These are phyloP conservation scores for Pterulicium gracile DNA, from an alignment of 1,284 basidiomycete species.

Conservation along the genomic window DNA sequence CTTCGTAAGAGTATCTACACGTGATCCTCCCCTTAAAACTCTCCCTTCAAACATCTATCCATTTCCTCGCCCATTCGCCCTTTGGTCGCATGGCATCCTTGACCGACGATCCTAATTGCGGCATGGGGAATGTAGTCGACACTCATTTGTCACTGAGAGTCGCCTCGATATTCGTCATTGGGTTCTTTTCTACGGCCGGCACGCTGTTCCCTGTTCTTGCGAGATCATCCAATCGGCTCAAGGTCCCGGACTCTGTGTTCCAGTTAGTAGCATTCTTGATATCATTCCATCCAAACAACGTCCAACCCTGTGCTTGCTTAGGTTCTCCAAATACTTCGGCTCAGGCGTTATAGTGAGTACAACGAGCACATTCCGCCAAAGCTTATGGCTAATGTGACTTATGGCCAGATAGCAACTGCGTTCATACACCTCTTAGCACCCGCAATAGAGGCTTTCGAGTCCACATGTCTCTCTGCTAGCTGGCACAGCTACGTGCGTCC, in stretches of 20 bases:
- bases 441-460: conserved; percentile 60
- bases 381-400: conserved; percentile 6
- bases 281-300: conserved; percentile 7
- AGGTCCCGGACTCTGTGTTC: conserved; percentile 56
- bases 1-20: too few relatives aligned
- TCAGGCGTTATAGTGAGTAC: conserved; percentile 77
- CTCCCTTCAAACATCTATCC: too few relatives aligned
- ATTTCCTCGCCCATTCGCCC: neutral
- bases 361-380: conserved; percentile 10
- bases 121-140: conserved; percentile 25
- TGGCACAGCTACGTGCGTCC: conserved; percentile 69
- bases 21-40: too few relatives aligned
- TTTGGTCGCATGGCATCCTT: neutral
- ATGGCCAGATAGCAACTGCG: conserved; percentile 72
- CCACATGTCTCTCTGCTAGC: conserved; percentile 56
- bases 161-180: conserved; percentile 84
- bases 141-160: conserved; percentile 47
- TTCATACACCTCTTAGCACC: conserved; percentile 83
- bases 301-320: conserved; percentile 20
- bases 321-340: conserved; percentile 93
- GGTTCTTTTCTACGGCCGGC: conserved; percentile 55
- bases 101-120: conserved; percentile 15
- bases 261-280: conserved; percentile 42
- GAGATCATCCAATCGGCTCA: conserved; percentile 42
- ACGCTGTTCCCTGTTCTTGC: conserved; percentile 81